phyloP scores from a whole-genome alignment of 75 land plant species.

The Pseudotsuga menziesii region DNA sequence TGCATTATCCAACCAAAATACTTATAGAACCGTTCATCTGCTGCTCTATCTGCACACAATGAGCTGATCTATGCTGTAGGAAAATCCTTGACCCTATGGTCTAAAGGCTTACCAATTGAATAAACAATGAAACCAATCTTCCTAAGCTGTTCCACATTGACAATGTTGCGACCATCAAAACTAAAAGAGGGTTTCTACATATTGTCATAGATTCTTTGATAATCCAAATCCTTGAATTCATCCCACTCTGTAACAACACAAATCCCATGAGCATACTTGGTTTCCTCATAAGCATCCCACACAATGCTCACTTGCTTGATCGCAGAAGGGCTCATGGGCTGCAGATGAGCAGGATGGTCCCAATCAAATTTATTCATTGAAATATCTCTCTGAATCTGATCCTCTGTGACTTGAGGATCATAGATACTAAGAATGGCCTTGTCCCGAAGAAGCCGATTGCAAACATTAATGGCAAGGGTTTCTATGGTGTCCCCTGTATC shows the following conservation, averaged over 20 bases:
- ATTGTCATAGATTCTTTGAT: conserved; percentile 45
- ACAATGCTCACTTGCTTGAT: conserved; percentile 62
- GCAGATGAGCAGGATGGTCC: conserved; percentile 89
- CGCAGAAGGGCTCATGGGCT: conserved; percentile 74
- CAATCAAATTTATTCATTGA: conserved; percentile 92
- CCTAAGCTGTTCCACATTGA: conserved; percentile 41
- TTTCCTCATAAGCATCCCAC: conserved; percentile 84
- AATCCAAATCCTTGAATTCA: conserved; percentile 55
- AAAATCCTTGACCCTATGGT: conserved; percentile 44
- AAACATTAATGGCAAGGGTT: conserved; percentile 86
- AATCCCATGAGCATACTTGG: conserved; percentile 77
- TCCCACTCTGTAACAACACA: conserved; percentile 90
- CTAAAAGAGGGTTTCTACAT: conserved; percentile 60
- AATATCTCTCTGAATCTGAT: conserved; percentile 84
- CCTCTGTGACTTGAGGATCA: conserved; percentile 91
- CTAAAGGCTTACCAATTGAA: conserved; percentile 34
- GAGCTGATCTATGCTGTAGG: conserved; percentile 3
- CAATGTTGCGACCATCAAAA: conserved; percentile 48
- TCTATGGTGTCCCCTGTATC: conserved; percentile 81
- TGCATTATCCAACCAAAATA: too few relatives aligned
- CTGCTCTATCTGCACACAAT: too few relatives aligned
- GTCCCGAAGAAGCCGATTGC: conserved; percentile 79
- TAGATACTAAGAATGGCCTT: conserved; percentile 81
- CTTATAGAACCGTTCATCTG: too few relatives aligned
- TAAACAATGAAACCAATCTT: conserved; percentile 57